Evolutionary conservation across 495 filamentous ascomycete species (phyloP).

Genomic region (Neurospora sp.): DNA sequence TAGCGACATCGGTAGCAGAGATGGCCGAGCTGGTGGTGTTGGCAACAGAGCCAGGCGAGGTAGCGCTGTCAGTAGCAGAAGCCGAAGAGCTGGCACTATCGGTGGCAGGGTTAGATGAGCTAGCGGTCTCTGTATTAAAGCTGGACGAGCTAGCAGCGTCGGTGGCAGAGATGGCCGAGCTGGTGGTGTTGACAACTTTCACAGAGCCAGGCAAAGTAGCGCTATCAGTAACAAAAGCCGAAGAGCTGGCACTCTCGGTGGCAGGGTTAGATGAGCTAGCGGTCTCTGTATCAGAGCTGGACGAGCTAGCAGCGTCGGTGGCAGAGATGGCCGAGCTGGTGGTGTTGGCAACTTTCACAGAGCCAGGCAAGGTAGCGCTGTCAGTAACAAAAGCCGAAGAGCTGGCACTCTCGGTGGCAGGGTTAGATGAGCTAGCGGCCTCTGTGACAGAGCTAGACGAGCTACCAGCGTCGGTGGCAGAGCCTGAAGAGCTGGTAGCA

Average conservation of each 20-base stretch:
- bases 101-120: background rate
- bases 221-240: background rate
- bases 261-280: background rate
- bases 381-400: background rate
- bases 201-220: background rate
- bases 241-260: background rate
- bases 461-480: background rate
- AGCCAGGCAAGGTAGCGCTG: conserved; percentile 1
- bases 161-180: background rate
- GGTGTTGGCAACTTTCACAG: background rate
- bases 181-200: background rate
- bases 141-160: background rate
- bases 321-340: background rate
- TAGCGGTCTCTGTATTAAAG: background rate
- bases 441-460: background rate
- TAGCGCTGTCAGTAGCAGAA: background rate
- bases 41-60: conserved; percentile 1
- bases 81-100: background rate
- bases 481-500: background rate
- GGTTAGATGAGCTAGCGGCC: background rate
- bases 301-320: background rate
- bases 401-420: background rate
- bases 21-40: background rate
- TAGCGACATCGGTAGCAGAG: conserved; percentile 2
- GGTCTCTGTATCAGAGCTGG: background rate